These are phyloP conservation scores for Podospora anserina DNA, from an alignment of 495 filamentous ascomycete genomes.

Conservation along the genomic window DNA sequence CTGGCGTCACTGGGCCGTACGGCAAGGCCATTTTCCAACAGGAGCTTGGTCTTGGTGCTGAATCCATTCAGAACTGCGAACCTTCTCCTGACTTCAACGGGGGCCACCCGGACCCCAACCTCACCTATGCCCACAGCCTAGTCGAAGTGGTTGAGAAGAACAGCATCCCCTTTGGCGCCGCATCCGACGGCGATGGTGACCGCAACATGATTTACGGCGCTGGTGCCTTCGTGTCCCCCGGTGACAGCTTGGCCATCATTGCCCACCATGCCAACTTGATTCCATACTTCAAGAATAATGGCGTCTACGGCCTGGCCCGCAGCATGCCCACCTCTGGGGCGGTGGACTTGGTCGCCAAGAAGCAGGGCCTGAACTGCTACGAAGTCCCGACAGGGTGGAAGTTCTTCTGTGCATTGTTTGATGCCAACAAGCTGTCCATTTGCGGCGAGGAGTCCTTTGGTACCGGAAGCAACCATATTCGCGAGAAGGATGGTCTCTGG, in stretches of 20 bases:
- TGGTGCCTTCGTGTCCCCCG: slow-evolving; percentile 92
- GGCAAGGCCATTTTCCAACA: slow-evolving; percentile 91
- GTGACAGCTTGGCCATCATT: slow-evolving; percentile 95
- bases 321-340: slow-evolving; percentile 97
- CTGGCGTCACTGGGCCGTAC: slow-evolving; percentile 94
- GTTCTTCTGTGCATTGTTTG: slow-evolving; percentile 98
- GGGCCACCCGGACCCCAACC: slow-evolving; percentile 95
- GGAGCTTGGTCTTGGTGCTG: slow-evolving; percentile 73
- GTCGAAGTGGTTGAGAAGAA: slow-evolving; percentile 92
- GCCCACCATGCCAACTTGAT: slow-evolving; percentile 93
- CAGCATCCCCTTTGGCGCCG: slow-evolving; percentile 90
- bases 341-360: slow-evolving; percentile 91
- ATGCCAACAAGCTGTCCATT: slow-evolving; percentile 96
- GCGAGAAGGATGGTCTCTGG: slow-evolving; percentile 98
- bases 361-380: slow-evolving; percentile 86
- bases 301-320: slow-evolving; percentile 89
- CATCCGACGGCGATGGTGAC: slow-evolving; percentile 94
- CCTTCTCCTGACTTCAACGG: slow-evolving; percentile 93
- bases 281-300: slow-evolving; percentile 96
- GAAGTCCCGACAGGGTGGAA: slow-evolving; percentile 99
- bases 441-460: slow-evolving; percentile 98
- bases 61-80: slow-evolving; percentile 88
- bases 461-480: slow-evolving; percentile 98
- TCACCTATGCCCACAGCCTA: slow-evolving; percentile 95
- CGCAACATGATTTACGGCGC: slow-evolving; percentile 99